Base-by-base conservation (phyloP, 2,329 filamentous ascomycete genomes). In the Neofusicoccum cordaticola region DNA sequence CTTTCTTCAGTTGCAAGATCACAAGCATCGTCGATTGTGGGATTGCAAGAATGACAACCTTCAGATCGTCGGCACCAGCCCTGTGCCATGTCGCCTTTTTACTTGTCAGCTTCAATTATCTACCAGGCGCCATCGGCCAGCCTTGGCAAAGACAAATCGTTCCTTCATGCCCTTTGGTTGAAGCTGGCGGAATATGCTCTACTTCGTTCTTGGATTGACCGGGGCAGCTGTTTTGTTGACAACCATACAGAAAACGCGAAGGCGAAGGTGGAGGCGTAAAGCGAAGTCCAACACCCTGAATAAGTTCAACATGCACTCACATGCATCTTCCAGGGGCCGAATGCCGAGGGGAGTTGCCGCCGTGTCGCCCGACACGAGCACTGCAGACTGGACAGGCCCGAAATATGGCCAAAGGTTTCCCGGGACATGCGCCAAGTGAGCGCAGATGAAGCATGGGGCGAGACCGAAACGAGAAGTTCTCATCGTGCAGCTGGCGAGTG, bases 401-500 rank as follows among this genome's bases (percentile, higher is more conserved):
- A 60, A 13, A 15, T 44, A 60, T 60, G 56, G 22, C 56, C 56
- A 60, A 47, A 47, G 7, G n/a, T 45, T 60, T 22, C 11, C 56
- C 56, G 41, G 13, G 4, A 19, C 7, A 22, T 56, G 51, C 35
- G 35, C 11, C 51, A 42, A 2, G 11, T 19, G 9, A 17, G 11
- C 6, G 34, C 45, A n/a, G 12, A 51, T 51, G 48, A 11, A 9
- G 15, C 12, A 17, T 7, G 27, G 13, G 19, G 19, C 13, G 17
- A 7, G 4, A 31, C 17, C 19, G 34, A 31, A 31, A 7, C 2
- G 35, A 17, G 34, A 52, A 37, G 37, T 22, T 42, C 27, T 17
- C 7, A 39, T 19, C 17, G 15, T 31, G 35, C 51, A 56, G 12
- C n/a, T 42, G 37, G 51, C 51, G 51, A 22, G 31, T 48, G 45